These are phyloP conservation scores for Larix kaempferi DNA, from an alignment of 75 land plant species.

Conservation along the genomic window DNA sequence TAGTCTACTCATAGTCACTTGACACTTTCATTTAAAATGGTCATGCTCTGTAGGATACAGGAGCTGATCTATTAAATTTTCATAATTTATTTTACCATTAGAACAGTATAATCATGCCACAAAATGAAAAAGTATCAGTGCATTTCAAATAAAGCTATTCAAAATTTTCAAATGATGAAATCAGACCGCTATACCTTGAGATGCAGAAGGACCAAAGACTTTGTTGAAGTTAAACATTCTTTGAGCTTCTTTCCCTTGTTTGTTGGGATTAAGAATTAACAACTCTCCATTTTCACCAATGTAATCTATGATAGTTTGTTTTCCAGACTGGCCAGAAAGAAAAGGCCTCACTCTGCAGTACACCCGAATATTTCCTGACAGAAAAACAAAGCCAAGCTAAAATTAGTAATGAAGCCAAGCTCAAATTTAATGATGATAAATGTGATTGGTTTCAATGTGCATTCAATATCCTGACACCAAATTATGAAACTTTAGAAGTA, in stretches of 20 bases:
- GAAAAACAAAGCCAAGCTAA: background rate
- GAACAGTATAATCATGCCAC: background rate
- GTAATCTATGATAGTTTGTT: conserved; percentile 60
- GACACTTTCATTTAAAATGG: background rate
- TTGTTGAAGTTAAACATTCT: conserved; percentile 85
- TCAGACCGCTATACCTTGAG: conserved; percentile 61
- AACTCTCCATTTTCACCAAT: conserved; percentile 95
- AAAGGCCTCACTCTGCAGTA: conserved; percentile 95
- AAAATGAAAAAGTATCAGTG: conserved; percentile 2
- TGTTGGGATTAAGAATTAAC: conserved; percentile 69
- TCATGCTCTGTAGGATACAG: background rate
- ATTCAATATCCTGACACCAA: background rate
- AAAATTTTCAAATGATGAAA: background rate
- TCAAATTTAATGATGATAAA: background rate
- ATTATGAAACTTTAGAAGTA: conserved; percentile 5
- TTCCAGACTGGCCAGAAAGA: conserved; percentile 62
- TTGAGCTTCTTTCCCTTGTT: conserved; percentile 76
- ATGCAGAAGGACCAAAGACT: conserved; percentile 64
- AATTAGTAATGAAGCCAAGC: background rate
- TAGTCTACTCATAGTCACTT: background rate
- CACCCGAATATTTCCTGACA: conserved; percentile 90
- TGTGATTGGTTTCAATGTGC: background rate
- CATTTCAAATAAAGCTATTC: background rate
- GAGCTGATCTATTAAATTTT: background rate
- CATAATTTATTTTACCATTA: background rate